Conservation (phyloP, 768 basidiomycete genomes). For the Asterophora lycoperdoides region DNA sequence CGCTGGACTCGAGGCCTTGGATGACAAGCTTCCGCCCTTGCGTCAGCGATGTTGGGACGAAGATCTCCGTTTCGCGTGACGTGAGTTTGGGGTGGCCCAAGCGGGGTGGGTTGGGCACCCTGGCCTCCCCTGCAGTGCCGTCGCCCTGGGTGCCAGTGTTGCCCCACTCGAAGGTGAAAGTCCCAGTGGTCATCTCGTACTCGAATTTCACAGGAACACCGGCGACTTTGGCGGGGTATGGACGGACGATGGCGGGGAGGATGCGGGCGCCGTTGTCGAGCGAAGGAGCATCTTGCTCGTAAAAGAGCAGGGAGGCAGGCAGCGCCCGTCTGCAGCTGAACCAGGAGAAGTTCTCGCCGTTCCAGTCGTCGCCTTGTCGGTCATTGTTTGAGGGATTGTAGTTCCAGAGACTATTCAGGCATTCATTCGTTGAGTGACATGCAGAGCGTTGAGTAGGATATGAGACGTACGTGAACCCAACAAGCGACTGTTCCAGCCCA, state of each 20-base stretch:
- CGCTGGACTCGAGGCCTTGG: constrained; percentile 46
- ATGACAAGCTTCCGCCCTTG: constrained; percentile 56
- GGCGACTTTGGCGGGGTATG: constrained; percentile 87
- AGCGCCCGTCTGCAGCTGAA: constrained; percentile 64
- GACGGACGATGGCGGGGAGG: constrained; percentile 75
- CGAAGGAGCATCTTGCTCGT: constrained; percentile 58
- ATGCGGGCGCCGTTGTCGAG: constrained; percentile 83
- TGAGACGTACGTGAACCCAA: constrained; percentile 78
- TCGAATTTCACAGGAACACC: constrained; percentile 73
- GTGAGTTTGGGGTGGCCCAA: constrained; percentile 34
- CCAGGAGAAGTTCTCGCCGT: constrained; percentile 97
- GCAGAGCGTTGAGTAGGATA: not conserved
- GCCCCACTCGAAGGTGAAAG: constrained; percentile 63
- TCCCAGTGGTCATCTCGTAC: constrained; percentile 75
- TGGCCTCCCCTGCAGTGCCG: constrained; percentile 10
- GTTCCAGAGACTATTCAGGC: constrained; percentile 72
- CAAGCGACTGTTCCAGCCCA: constrained; percentile 68
- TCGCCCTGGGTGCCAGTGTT: constrained; percentile 26
- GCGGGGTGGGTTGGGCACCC: constrained; percentile 35
- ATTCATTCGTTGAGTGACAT: not conserved
- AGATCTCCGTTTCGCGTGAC: constrained; percentile 79
- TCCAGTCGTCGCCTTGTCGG: constrained; percentile 80
- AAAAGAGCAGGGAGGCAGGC: constrained; percentile 50
- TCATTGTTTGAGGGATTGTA: constrained; percentile 91
- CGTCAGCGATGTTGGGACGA: constrained; percentile 61